Base-by-base conservation (phyloP, 2,329 filamentous ascomycete genomes). In the Neonectria neomacrospora region DNA sequence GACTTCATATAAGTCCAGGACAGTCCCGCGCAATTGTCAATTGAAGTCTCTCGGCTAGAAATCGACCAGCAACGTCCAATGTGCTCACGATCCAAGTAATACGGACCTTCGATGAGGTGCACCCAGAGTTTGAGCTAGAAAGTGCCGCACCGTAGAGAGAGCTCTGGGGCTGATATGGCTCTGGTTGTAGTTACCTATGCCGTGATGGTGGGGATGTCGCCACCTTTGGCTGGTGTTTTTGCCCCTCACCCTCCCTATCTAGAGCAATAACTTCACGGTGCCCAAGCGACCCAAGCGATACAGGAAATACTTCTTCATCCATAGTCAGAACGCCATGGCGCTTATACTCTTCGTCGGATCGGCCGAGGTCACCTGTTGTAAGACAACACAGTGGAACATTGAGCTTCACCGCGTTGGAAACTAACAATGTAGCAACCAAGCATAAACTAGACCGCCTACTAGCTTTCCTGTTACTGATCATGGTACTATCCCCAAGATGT, bases 91-190 rank as follows among this genome's bases (percentile, higher is more conserved):
- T 75, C 11, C 67, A 76, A 32, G 70, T 75, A 41, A 73, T 52
- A 12, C 50, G 61, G 26, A 68, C 71, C 1, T 68, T 75, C 12
- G 62, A 54, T 12, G 45, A 71, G 22, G 63, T 67, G 1, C 58
- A 72, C 39, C 63, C 67, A 26, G 45, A 73, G 66, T 50, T 64
- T 60, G 57, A 66, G 41, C 23, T 6, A 26, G 23, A 26, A 26
- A 26, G 23, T 26, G 3, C 23, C 23, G 23, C 23, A 26, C 23
- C 3, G 6, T 26, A 26, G 23, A 63, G 71, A 71, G 34, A 74
- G 73, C 53, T 72, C 69, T 20, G 75, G 74, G 3, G 73, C 69
- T 6, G 74, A 76, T 41, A 69, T 77, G n/a, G 69, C 68, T 5
- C 41, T 76, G 6, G 59, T 47, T 18, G 65, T 75, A 5, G 67